Evolutionary conservation across 352 stramenopile species (phyloP), one percentile per base, ranked within the genome.

Genomic region (Pythium scleroteichum): DNA sequence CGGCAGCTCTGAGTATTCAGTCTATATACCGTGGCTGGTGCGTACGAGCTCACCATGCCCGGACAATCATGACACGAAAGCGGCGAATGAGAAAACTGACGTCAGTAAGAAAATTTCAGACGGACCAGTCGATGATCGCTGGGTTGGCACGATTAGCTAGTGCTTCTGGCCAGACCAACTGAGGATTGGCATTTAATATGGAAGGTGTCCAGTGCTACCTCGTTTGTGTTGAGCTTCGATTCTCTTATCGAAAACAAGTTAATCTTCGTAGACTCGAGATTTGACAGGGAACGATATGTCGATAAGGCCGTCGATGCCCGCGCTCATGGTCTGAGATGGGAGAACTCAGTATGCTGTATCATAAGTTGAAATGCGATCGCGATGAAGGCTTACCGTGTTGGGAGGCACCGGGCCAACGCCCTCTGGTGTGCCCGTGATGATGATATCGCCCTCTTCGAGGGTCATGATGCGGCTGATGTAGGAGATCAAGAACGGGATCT

Each of bases 391-490:
- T 78, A 92, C 78, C 65, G 76, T 87, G 67, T 79, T 77, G 27
- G 71, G 51, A 10, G 72, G 74, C 27, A 94, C 77, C 0, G 82
- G 73, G 4, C 82, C 83, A 45, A 95, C 85, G 57, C 83, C 85
- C 73, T 88, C 79, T 3, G 86, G 86, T 0, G 84, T 95, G 49
- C 86, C 84, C 9, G 86, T 95, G 68, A 94, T 90, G 60, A 95
- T 87, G 35, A 95, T 54, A 53, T 95, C 86, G 23, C 84, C 86
- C 66, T 89, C 78, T 52, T 95, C 84, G 23, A 94, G 76, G 46
- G 82, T 93, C 81, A 94, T 92, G 56, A 92, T 87, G 63, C 78
- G 78, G 47, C 80, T 93, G 48, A 92, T 74, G 68, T 92, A 80
- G 17, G 79, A 68, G 53, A 93, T 88, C 9, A 93, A 58, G 40